Evolutionary conservation across 225 moss, liverwort and hornwort genomes (phyloP).

Genomic region (Climacium dendroides): DNA sequence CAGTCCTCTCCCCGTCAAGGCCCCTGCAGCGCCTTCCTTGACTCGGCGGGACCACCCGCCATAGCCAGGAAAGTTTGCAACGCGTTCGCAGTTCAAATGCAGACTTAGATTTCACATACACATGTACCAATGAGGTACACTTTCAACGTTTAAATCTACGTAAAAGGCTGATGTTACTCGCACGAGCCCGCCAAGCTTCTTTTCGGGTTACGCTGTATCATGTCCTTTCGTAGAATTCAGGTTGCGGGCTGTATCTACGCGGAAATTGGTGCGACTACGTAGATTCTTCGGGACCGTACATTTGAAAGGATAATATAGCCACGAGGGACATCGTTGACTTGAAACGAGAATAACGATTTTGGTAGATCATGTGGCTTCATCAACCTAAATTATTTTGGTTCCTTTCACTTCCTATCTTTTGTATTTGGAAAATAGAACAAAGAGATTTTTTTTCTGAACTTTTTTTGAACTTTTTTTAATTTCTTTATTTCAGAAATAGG

Average conservation of each 20-base stretch:
- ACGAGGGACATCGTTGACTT: not conserved
- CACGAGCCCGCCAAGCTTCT: not conserved
- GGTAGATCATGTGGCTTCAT: not conserved
- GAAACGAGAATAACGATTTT: not conserved
- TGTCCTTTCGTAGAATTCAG: not conserved
- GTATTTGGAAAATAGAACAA: too few species aligned
- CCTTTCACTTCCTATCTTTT: too few species aligned
- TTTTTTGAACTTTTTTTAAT: too few species aligned
- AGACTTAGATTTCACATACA: accelerated
- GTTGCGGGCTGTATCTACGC: not conserved
- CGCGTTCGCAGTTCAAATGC: not conserved
- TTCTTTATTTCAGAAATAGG: too few species aligned
- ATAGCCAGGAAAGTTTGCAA: not conserved
- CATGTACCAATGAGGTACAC: accelerated
- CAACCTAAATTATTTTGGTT: not conserved
- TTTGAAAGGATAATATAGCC: not conserved
- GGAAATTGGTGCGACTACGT: too few species aligned
- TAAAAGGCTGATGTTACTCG: not conserved
- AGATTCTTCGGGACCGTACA: not conserved
- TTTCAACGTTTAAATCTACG: accelerated
- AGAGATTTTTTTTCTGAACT: too few species aligned
- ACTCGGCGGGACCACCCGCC: not conserved
- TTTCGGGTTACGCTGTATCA: not conserved
- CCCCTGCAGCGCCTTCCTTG: not conserved
- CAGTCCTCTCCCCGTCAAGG: not conserved